Conservation (phyloP, 176 grass and related monocot species). For the Saccharum officinarum region DNA sequence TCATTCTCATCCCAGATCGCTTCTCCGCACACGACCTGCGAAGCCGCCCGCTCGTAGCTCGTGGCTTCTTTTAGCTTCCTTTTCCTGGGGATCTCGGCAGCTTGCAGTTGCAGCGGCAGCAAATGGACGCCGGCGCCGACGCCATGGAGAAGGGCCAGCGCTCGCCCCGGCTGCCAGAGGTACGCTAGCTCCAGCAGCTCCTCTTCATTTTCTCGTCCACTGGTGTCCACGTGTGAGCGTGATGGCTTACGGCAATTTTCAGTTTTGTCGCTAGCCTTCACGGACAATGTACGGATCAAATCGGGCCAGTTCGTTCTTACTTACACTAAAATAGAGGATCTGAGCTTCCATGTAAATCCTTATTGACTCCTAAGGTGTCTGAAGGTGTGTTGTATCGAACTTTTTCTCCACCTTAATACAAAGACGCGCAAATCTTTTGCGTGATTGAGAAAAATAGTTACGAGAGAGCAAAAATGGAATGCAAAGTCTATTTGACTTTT, state of each 20-base stretch:
- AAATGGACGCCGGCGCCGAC: conserved; percentile 41
- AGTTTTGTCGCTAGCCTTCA: neutral
- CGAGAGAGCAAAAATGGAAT: neutral
- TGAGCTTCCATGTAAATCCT: no score
- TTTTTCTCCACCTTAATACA: no score
- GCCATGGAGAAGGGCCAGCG: conserved; percentile 50
- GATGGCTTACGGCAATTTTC: neutral
- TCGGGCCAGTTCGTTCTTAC: no score
- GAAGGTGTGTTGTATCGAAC: no score
- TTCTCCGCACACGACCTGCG: neutral
- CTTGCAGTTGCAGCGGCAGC: neutral
- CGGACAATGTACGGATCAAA: neutral
- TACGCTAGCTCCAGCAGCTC: neutral
- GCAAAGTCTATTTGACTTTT: neutral
- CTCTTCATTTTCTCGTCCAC: neutral
- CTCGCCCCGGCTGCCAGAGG: conserved; percentile 30
- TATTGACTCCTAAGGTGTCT: no score
- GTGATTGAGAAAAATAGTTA: no score
- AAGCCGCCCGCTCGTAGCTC: neutral
- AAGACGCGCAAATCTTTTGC: no score
- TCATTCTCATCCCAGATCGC: neutral
- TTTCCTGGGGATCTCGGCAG: neutral
- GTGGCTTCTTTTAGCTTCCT: neutral
- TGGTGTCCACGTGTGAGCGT: no score
- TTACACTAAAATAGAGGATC: no score